Evolutionary conservation across 73 alveolate species (phyloP), one percentile per base, ranked within the genome.

Genomic region (Paramecium caudatum): DNA sequence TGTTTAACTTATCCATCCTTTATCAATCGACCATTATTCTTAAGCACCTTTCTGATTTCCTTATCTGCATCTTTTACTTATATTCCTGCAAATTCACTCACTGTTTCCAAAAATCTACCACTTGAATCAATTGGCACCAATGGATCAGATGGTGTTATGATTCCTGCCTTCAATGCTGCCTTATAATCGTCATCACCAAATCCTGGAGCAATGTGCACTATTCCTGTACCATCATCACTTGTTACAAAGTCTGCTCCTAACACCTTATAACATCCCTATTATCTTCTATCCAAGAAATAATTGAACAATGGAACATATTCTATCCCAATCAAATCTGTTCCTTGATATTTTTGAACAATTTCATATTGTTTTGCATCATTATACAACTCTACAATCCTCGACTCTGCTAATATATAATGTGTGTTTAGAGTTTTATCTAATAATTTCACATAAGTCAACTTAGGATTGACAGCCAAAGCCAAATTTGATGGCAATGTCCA

Each of bases 201-300:
- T 34, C 99, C 99, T 32, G 99, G 99, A 19, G 99, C 99, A 82
- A 98, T 96, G 90, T 99, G 99, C 47, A 99, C 99, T 41, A 99
- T 93, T 16, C 99, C 99, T 3, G 99, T 98, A 93, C 99, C 99
- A 80, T 97, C 98, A 91, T 90, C 97, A 21, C 96, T 92, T 8
- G 99, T 94, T 62, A 98, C 99, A 91, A 96, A 94, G 86, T 98
- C 98, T 43, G 98, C 99, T 46, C 94, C 94, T 39, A 94, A 91
- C 21, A 96, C 98, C 93, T 96, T 93, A 95, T 95, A 97, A 94
- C 99, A 96, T 37, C 99, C 98, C 90, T 93, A 90, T 82, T 95
- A 94, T 92, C 93, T 91, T 81, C 94, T 90, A n/a, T 93, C 96
- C 61, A 47, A 90, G 87, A 92, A 98, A 83, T 92, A 97, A 63